phyloP scores from a whole-genome alignment of 2,329 filamentous ascomycete species.

The Akanthomyces uredinophilus region DNA sequence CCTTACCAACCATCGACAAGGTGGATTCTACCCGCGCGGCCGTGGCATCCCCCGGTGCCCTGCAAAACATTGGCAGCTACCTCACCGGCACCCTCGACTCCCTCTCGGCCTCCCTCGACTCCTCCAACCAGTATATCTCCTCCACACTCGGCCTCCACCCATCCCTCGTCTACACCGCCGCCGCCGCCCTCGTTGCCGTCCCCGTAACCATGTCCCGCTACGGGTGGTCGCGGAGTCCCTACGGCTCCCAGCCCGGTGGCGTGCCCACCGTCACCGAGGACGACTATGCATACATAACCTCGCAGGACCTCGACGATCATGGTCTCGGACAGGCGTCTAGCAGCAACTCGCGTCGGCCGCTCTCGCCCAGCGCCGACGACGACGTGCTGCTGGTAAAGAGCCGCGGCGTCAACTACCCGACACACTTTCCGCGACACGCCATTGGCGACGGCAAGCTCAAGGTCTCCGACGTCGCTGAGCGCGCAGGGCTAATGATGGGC shows the following conservation, averaged over 20 bases:
- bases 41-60: constrained; percentile 59
- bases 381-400: constrained; percentile 68
- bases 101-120: constrained; percentile 42
- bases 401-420: constrained; percentile 59
- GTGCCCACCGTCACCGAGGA: constrained; percentile 64
- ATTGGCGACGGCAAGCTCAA: constrained; percentile 69
- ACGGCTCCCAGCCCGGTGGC: constrained; percentile 41
- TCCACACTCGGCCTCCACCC: constrained; percentile 46
- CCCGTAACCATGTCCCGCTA: constrained; percentile 52
- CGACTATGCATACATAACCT: constrained; percentile 80
- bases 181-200: constrained; percentile 40
- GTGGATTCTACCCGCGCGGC: constrained; percentile 56
- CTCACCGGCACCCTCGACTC: constrained; percentile 48
- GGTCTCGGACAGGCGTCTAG: constrained; percentile 25
- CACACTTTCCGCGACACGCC: constrained; percentile 69
- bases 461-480: constrained; percentile 60
- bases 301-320: constrained; percentile 58
- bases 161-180: constrained; percentile 45
- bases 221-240: constrained; percentile 51
- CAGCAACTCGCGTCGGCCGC: constrained; percentile 33
- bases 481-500: constrained; percentile 62
- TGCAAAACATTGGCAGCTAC: constrained; percentile 56
- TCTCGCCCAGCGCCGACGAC: constrained; percentile 46
- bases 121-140: constrained; percentile 48
- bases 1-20: constrained; percentile 41